Base-by-base conservation (phyloP, 2,329 filamentous ascomycete species). In the Hypoxylon sp. region DNA sequence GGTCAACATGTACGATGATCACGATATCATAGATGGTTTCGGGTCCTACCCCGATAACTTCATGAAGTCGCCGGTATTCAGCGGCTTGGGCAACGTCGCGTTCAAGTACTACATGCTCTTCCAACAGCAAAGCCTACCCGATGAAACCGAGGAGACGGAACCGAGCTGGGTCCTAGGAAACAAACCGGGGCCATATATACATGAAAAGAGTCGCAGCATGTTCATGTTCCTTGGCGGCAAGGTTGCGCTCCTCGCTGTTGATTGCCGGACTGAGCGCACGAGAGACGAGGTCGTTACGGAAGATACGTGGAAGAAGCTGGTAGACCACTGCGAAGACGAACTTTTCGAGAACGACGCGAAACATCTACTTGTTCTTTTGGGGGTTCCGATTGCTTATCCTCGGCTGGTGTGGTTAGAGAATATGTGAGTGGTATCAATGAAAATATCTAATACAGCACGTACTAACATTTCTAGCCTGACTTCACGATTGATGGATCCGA, bases 31-130 rank as follows among this genome's bases (percentile, higher is more conserved):
- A 70, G 91, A 94, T 79, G 96, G 97, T 0, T 99, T 91, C 77
- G 96, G 96, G 5, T 97, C 94, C 0, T 99, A 98, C 78, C 90
- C 94, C 3, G 88, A 98, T 72, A 89, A 93, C 72, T 96, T 97
- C 75, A 98, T 98, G 93, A 89, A 87, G 71, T 93, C 93, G 2
- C 91, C 93, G 0, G 93, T 98, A 0, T 97, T 99, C 77, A 91
- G 90, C 1, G 96, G 97, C 0, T 80, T 99, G 7, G 97, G 96
- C 2, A 92, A 91, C 38, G 89, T 98, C 53, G 95, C 95, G 0
- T 98, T 96, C 87, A 99, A 99, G 79, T 99, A 98, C 80, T 99
- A 99, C 76, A 91, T 99, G 90, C 86, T 99, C 7, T 99, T 99
- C 82, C 96, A 99, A 79, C 96, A 99, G 74, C 97, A 99, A 79